Evolutionary conservation across 495 filamentous ascomycete species (phyloP), one percentile per base, ranked within the genome.

Genomic region (Aspergillus egyptiacus): DNA sequence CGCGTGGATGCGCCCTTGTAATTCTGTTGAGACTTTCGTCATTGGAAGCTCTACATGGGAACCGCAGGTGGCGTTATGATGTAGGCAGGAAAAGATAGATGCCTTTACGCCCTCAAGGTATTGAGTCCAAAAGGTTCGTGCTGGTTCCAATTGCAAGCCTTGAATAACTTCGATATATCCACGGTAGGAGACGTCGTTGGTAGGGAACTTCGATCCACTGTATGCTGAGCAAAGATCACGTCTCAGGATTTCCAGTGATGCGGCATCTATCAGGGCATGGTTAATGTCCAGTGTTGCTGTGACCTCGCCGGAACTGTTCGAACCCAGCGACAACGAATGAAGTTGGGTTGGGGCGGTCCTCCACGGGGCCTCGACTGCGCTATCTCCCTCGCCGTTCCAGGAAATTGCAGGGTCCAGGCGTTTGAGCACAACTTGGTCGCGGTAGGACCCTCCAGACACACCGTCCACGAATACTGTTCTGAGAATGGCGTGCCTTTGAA

Each of bases 241-340:
- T 10, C 57, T 31, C n/a, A 65, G 45, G 31, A 67, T 49, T 17
- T 51, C 48, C 14, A 63, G 52, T 3, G 64, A 65, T 3, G 50
- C 47, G n/a, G 53, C 69, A 60, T 73, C 62, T 20, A 58, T 53
- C 19, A 70, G 28, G 28, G 71, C 60, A 53, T 74, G 67, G 57
- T 62, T 77, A 44, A 76, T 66, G 22, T 78, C 71, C 31, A 77
- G 45, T 3, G 6, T 2, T 15, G 6, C 25, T 63, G 66, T 50
- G 61, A 68, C 13, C 57, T 54, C 0, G 70, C 55, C 22, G 39
- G 38, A 1, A n/a, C n/a, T n/a, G n/a, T n/a, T n/a, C n/a, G n/a
- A n/a, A n/a, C n/a, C n/a, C n/a, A n/a, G n/a, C n/a, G n/a, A n/a
- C n/a, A n/a, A n/a, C n/a, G n/a, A n/a, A n/a, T n/a, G n/a, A n/a